These are phyloP conservation scores for Sugiyamaella castrensis DNA, from an alignment of 1,139 yeast species.

Conservation along the genomic window DNA sequence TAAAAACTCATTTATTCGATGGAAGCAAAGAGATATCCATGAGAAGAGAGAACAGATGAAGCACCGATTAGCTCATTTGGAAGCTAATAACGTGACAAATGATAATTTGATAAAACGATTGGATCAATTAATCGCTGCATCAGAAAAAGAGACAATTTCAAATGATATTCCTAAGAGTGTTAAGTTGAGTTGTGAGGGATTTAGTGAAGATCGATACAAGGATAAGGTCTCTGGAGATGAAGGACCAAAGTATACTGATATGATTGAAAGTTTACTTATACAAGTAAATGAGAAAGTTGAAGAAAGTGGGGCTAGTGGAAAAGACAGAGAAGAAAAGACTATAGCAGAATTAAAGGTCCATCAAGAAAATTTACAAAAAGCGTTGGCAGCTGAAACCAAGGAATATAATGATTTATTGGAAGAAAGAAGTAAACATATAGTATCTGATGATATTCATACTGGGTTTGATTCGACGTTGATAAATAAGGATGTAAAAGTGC, in stretches of 20 bases:
- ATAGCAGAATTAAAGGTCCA: constrained; percentile 36
- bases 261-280: constrained; percentile 83
- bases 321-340: constrained; percentile 24
- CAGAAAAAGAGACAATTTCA: constrained; percentile 29
- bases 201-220: constrained; percentile 24
- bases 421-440: constrained; percentile 72
- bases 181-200: constrained; percentile 27
- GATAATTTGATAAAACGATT: constrained; percentile 69
- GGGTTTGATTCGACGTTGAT: constrained; percentile 87
- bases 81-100: constrained; percentile 76
- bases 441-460: constrained; percentile 89
- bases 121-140: constrained; percentile 51
- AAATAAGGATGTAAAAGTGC: constrained; percentile 49
- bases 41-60: constrained; percentile 84
- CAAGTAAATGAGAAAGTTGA: constrained; percentile 59
- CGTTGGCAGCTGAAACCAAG: constrained; percentile 56
- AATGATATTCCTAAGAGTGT: constrained; percentile 40
- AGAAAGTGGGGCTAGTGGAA: constrained; percentile 2
- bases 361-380: constrained; percentile 34
- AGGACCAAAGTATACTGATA: constrained; percentile 82
- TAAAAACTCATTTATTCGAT: constrained; percentile 82
- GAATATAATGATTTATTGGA: constrained; percentile 65
- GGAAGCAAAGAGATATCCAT: constrained; percentile 98
- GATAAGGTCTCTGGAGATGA: constrained; percentile 54
- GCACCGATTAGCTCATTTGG: constrained; percentile 67